Base-by-base conservation (phyloP, 352 stramenopile genomes). In the Thalassiosira mediterranea region DNA sequence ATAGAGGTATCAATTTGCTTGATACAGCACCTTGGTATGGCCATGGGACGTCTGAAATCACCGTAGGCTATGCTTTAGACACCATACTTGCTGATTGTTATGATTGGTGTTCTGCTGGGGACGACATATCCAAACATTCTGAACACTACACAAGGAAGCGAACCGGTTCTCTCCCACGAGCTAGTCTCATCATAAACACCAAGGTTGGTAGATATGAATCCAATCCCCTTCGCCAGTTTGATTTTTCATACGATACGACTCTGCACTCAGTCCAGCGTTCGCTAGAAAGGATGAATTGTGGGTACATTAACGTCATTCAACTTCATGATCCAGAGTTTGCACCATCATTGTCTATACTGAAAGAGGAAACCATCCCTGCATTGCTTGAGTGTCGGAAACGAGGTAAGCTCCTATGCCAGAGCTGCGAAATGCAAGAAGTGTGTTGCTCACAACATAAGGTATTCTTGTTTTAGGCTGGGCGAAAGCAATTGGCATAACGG, bases 21-120 rank as follows among this genome's bases (percentile, higher is more conserved):
- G 91, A 95, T 76, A 95, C 90, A 3, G 90, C 91, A 44, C 89
- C 89, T 1, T 95, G 91, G 91, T 95, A 95, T 71, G 90, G 90
- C 26, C 86, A 95, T 73, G 89, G 88, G 25, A 86, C 60, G 44
- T 88, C 74, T 4, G 91, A 95, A 88, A 76, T 81, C 3, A 79
- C 91, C n/a, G 52, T 95, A 44, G 91, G 91, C n/a, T 90, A 84
- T 75, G 91, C 88, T 1, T 60, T 95, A 40, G 54, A 87, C 11
- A 76, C 81, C 10, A 65, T 80, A 34, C 59, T 81, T 42, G 47
- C 60, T 73, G 31, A 44, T 64, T 8, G 49, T 72, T 34, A 46
- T 25, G 34, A 52, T n/a, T 29, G 21, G 25, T 52, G 69, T 32
- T 53, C 32, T 21, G 38, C 7, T 21, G 31, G 57, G 49, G 47